Percentiles rank a stretch among this genome's conserved stretches.
Evolutionary conservation across 345 rosid genomes (phyloP).

Genomic region (Syzygium grande): DNA sequence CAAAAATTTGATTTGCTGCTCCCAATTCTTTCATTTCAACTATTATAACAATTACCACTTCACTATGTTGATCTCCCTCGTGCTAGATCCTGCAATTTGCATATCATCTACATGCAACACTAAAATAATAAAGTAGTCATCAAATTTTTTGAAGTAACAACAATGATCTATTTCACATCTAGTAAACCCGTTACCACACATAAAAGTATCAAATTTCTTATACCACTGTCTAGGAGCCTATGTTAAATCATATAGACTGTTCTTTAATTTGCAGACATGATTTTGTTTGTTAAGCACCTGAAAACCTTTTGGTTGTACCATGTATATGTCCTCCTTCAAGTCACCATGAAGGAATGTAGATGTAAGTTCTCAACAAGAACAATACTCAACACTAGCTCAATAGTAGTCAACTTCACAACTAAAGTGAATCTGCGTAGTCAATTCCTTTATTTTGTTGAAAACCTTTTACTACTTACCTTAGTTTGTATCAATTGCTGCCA

Average conservation of each 20-base stretch:
- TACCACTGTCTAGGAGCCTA: not conserved
- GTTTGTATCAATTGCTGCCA: not conserved
- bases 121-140: too few relatives aligned
- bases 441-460: not conserved
- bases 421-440: not conserved
- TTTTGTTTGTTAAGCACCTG: not conserved
- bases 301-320: too few relatives aligned
- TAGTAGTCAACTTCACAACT: not conserved
- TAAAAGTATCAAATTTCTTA: too few relatives aligned
- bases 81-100: not conserved
- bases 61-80: not conserved
- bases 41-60: not conserved
- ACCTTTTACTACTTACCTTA: not conserved
- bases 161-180: not conserved
- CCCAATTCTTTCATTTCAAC: not conserved
- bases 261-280: not conserved
- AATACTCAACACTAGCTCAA: not conserved
- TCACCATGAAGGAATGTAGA: not conserved
- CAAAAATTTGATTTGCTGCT: not conserved
- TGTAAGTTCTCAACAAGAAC: not conserved
- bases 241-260: too few relatives aligned
- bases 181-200: accelerated
- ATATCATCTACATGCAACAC: not conserved
- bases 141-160: too few relatives aligned
- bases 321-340: not conserved